Conservation (phyloP, 257 asterid species). For the Euphrasia confusa region DNA sequence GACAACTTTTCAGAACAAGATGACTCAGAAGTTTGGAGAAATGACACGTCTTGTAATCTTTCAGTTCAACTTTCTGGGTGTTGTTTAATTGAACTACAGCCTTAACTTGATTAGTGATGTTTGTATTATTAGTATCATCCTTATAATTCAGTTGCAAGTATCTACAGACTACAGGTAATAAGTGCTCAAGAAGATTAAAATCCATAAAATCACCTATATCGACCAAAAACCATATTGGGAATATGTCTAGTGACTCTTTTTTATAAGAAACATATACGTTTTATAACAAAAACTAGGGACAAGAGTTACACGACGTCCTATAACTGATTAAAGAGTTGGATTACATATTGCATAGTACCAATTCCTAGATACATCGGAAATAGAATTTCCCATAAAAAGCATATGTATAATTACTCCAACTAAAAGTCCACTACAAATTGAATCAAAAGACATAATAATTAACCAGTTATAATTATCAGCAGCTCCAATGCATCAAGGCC, state of each 20-base stretch:
- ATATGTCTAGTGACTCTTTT: neutral
- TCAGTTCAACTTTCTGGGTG: conserved; percentile 3
- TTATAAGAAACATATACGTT: no score
- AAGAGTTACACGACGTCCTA: no score
- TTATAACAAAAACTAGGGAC: no score
- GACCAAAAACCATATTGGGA: neutral
- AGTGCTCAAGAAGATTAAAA: neutral
- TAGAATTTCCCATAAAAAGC: no score
- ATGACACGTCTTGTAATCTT: conserved; percentile 3
- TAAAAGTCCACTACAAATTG: neutral
- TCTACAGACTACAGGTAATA: neutral
- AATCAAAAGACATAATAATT: neutral
- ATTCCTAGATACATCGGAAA: no score
- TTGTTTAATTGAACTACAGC: conserved; percentile 3
- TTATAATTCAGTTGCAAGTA: conserved; percentile 8
- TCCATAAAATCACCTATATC: neutral
- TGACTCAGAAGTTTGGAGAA: conserved; percentile 8
- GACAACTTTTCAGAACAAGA: conserved; percentile 12
- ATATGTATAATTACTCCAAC: neutral
- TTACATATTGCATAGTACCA: no score
- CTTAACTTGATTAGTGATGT: neutral
- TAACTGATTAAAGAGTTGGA: no score
- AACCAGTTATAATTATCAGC: neutral
- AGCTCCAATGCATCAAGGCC: conserved; percentile 1
- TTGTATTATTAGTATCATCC: conserved; percentile 5